A percentile compares a stretch with the other conserved stretches of the same genome.
Conservation (phyloP, 495 filamentous ascomycete genomes). For the Hypoxylon fragiforme region DNA sequence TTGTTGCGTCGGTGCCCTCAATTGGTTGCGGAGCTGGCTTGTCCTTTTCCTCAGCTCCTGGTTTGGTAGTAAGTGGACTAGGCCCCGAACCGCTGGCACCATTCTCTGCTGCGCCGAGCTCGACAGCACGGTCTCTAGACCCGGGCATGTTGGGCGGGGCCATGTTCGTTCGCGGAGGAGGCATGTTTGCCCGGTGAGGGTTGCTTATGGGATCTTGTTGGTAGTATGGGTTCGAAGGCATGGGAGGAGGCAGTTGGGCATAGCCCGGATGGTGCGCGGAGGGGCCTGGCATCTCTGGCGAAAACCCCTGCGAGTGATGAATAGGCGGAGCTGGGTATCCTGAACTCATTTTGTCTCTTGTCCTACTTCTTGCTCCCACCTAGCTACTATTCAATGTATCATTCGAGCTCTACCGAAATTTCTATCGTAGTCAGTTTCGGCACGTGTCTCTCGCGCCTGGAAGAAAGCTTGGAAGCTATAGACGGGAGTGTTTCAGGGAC, state of each 20-base stretch:
- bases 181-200: slow-evolving; percentile 40
- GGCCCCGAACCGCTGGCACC: slow-evolving; percentile 25
- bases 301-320: slow-evolving; percentile 34
- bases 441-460: slow-evolving; percentile 6
- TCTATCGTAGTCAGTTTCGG: slow-evolving; percentile 3
- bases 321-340: slow-evolving; percentile 40
- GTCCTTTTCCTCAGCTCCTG: slow-evolving; percentile 34
- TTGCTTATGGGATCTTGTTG: slow-evolving; percentile 38
- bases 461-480: slow-evolving; percentile 7
- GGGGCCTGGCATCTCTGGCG: slow-evolving; percentile 36
- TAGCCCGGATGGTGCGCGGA: slow-evolving; percentile 38
- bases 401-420: slow-evolving; percentile 1
- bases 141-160: slow-evolving; percentile 39
- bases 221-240: slow-evolving; percentile 35
- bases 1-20: slow-evolving; percentile 35
- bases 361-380: slow-evolving; percentile 14
- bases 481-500: background rate
- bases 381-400: slow-evolving; percentile 8
- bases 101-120: slow-evolving; percentile 26
- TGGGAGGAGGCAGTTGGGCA: slow-evolving; percentile 37
- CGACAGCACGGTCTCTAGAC: slow-evolving; percentile 26
- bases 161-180: slow-evolving; percentile 39
- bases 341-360: slow-evolving; percentile 37
- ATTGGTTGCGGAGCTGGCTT: slow-evolving; percentile 36
- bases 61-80: slow-evolving; percentile 26